These are phyloP conservation scores for Trypanosoma avium DNA, from an alignment of 208 protist species.

Conservation along the genomic window DNA sequence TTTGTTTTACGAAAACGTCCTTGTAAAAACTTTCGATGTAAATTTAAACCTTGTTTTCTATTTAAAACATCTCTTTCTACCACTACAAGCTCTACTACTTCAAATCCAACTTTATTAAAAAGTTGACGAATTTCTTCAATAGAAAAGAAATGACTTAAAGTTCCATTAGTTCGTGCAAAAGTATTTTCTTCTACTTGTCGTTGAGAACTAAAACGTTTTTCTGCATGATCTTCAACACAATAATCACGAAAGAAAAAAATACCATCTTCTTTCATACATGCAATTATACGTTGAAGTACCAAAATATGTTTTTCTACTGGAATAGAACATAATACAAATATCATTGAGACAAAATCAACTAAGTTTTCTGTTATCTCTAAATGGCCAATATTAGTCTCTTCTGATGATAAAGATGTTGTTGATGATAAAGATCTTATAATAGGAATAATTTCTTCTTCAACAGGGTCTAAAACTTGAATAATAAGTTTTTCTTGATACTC, in stretches of 20 bases:
- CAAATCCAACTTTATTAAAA: slow-evolving; percentile 57
- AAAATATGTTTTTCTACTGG: slow-evolving; percentile 48
- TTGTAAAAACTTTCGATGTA: slow-evolving; percentile 77
- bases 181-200: slow-evolving; percentile 38
- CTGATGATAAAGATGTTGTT: background rate
- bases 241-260: slow-evolving; percentile 92
- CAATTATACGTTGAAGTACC: slow-evolving; percentile 57
- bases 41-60: slow-evolving; percentile 47
- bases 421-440: slow-evolving; percentile 3
- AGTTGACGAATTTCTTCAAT: slow-evolving; percentile 56
- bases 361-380: slow-evolving; percentile 12
- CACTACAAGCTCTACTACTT: slow-evolving; percentile 45
- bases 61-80: slow-evolving; percentile 82
- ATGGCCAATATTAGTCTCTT: too few species aligned
- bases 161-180: slow-evolving; percentile 83
- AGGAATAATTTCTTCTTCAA: slow-evolving; percentile 45
- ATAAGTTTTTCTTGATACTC: slow-evolving; percentile 51
- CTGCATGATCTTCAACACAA: slow-evolving; percentile 71
- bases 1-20: slow-evolving; percentile 58
- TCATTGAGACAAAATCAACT: slow-evolving; percentile 86
- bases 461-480: slow-evolving; percentile 57
- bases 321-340: slow-evolving; percentile 95
- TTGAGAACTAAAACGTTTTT: slow-evolving; percentile 56
- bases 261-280: slow-evolving; percentile 67
- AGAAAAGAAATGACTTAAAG: slow-evolving; percentile 87